A percentile compares a stretch with the other conserved stretches of the same genome.
phyloP scores from a whole-genome alignment of 441 rosid genomes.

The Capsella rubella region DNA sequence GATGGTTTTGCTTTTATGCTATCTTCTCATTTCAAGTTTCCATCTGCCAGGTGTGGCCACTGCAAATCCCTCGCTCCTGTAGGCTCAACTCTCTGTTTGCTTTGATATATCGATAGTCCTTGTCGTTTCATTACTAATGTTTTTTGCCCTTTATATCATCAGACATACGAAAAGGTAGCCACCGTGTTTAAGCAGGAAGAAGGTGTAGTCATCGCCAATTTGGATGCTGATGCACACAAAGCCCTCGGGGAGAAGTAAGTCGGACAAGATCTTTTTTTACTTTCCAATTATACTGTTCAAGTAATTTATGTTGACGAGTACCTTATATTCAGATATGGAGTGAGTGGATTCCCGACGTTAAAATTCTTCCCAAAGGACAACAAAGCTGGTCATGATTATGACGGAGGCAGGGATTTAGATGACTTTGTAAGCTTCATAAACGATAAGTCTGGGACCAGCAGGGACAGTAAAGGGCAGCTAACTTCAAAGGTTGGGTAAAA shows the following conservation, averaged over 20 bases:
- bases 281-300: neutral
- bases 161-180: conserved; percentile 93
- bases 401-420: conserved; percentile 84
- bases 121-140: conserved; percentile 8
- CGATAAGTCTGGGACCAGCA: conserved; percentile 78
- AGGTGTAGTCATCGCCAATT: conserved; percentile 85
- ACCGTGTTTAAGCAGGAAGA: conserved; percentile 75
- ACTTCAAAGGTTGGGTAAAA: conserved; percentile 59
- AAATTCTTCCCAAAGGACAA: conserved; percentile 89
- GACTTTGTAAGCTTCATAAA: conserved; percentile 88
- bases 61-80: conserved; percentile 85
- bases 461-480: conserved; percentile 86
- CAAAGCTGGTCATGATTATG: conserved; percentile 94
- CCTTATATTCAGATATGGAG: conserved; percentile 68
- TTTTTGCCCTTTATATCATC: conserved; percentile 25
- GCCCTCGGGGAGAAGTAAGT: conserved; percentile 85
- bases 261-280: neutral
- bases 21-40: conserved; percentile 22
- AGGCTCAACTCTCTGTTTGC: conserved; percentile 41
- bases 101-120: neutral
- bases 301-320: neutral
- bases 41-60: conserved; percentile 72
- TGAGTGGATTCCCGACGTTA: conserved; percentile 91
- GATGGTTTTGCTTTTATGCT: conserved; percentile 23
- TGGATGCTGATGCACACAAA: conserved; percentile 87